Conservation (phyloP, 2,329 filamentous ascomycete species). For the Zasmidium angulare region DNA sequence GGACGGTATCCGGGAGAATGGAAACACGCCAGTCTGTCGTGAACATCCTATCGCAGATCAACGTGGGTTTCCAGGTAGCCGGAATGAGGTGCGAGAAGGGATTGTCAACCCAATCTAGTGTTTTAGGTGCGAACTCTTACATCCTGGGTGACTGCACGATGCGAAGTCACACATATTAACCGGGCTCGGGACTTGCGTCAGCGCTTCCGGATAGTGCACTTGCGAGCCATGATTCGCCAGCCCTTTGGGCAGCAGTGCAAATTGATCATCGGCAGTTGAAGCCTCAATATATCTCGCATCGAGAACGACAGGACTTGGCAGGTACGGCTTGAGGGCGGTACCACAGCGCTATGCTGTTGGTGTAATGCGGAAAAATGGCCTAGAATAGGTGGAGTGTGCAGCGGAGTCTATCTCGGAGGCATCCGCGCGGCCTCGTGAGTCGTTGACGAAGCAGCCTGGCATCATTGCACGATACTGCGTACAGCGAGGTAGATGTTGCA, state of each 20-base stretch:
- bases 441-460: too few species aligned
- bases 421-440: too few species aligned
- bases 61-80: background rate
- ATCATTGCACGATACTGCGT: too few species aligned
- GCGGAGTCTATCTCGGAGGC: too few species aligned
- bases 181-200: background rate
- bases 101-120: background rate
- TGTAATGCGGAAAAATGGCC: too few species aligned
- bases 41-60: background rate
- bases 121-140: background rate
- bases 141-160: background rate
- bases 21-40: background rate
- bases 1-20: background rate
- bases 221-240: conserved; percentile 2
- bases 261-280: background rate
- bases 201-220: conserved; percentile 2
- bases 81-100: background rate
- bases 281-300: background rate
- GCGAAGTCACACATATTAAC: background rate
- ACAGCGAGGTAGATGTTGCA: too few species aligned
- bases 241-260: conserved; percentile 3
- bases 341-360: too few species aligned
- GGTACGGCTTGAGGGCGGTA: background rate
- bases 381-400: too few species aligned
- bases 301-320: background rate